Percentiles rank a stretch among this genome's conserved stretches.
phyloP scores from a whole-genome alignment of 768 basidiomycete species.

The Tephrocybe sp. region DNA sequence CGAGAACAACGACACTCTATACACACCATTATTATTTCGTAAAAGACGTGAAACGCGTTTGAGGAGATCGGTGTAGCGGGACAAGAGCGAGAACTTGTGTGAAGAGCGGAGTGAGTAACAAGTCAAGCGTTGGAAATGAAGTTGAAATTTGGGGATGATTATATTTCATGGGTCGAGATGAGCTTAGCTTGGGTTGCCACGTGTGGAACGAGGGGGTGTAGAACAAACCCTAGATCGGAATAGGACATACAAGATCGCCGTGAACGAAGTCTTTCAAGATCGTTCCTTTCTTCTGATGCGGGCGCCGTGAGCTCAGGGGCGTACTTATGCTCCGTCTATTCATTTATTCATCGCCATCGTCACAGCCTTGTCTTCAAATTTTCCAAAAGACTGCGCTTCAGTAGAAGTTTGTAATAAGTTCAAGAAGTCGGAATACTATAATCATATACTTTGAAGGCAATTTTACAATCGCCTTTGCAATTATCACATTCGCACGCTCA shows the following conservation, averaged over 20 bases:
- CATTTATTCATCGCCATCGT: background rate
- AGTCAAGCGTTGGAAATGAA: background rate
- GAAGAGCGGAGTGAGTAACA: background rate
- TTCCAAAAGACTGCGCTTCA: too few species aligned
- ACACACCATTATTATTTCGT: too few species aligned
- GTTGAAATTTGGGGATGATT: background rate
- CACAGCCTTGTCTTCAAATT: too few species aligned
- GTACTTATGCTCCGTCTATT: background rate
- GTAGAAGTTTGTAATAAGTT: too few species aligned
- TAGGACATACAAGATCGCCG: slow-evolving; percentile 10
- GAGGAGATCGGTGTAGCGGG: too few species aligned
- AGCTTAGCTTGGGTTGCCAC: slow-evolving; percentile 4
- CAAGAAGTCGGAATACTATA: too few species aligned
- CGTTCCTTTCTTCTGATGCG: slow-evolving; percentile 16
- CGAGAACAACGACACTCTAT: background rate
- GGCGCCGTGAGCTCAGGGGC: slow-evolving; percentile 4
- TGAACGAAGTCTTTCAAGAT: slow-evolving; percentile 4
- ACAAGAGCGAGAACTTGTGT: too few species aligned
- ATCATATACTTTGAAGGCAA: too few species aligned
- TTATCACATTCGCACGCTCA: too few species aligned
- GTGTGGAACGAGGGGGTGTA: background rate
- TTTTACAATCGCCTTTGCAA: background rate
- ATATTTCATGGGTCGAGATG: slow-evolving; percentile 6
- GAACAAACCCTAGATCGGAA: slow-evolving; percentile 6
- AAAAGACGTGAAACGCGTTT: too few species aligned